Evolutionary conservation across 148 eudicot species (phyloP).

Genomic region (Mesembryanthemum crystallinum): DNA sequence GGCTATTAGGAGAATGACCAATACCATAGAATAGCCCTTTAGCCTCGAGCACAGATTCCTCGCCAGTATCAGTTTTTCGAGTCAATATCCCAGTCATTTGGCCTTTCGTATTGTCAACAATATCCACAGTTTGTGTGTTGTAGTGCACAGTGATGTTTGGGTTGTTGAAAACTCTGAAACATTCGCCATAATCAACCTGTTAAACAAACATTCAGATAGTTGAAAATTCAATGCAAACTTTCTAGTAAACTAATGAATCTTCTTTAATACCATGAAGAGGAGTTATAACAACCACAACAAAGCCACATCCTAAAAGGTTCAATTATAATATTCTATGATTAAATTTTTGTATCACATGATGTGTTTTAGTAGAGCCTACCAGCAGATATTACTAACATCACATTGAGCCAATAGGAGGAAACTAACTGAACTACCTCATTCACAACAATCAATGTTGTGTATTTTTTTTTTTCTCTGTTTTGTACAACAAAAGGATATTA

Average conservation of each 20-base stretch:
- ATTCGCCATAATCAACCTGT: conserved; percentile 99
- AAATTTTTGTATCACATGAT: not conserved
- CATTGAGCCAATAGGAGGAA: too few relatives aligned
- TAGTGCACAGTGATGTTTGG: conserved; percentile 97
- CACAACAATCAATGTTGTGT: too few relatives aligned
- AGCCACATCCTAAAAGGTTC: not conserved
- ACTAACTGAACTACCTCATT: not conserved
- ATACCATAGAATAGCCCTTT: conserved; percentile 94
- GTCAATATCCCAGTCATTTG: conserved; percentile 89
- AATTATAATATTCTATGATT: not conserved
- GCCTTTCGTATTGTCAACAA: conserved; percentile 81
- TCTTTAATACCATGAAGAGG: conserved; percentile 5
- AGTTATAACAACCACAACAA: not conserved
- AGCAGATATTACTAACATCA: not conserved
- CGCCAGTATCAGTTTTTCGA: conserved; percentile 63
- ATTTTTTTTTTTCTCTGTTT: too few relatives aligned
- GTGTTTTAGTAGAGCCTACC: not conserved
- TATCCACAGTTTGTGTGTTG: conserved; percentile 93
- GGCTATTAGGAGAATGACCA: conserved; percentile 97
- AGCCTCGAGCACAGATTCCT: conserved; percentile 83
- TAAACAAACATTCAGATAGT: conserved; percentile 96
- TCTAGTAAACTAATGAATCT: conserved; percentile 21
- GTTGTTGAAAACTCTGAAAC: conserved; percentile 99
- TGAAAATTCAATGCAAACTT: conserved; percentile 62
- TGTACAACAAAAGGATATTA: too few relatives aligned